Evolutionary conservation across 2,329 filamentous ascomycete species (phyloP), one percentile per base, ranked within the genome.

Genomic region (Tolypocladium nubicola): DNA sequence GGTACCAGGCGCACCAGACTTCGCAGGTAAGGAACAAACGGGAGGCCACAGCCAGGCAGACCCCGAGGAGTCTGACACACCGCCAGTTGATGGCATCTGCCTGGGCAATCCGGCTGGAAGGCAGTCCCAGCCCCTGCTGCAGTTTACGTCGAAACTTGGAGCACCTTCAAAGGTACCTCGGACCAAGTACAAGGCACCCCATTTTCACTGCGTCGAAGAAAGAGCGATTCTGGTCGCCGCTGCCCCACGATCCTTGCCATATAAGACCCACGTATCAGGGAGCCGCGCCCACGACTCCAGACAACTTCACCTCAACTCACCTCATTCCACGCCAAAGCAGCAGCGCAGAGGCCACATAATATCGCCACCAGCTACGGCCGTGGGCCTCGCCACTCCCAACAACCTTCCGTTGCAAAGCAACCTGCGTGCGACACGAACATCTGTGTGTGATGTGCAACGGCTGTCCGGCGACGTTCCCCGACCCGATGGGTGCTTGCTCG

Each of bases 401-500:
- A 13, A 19, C 4, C 47, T 8, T 30, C 19, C 16, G 7, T 21
- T 21, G 19, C 47, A 35, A 13, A 35, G 47, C 47, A 50, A 33
- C 30, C 26, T 35, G 30, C 26, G 47, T 50, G 47, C 30, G 35
- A 53, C 52, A 16, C 21, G 52, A 53, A 33, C 21, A 16, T 23
- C 21, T 38, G 10, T 53, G 50, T 47, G 50, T 39, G 30, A 47
- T 57, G 26, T 40, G 39, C 55, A 53, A 53, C 50, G 55, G 50
- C 49, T 57, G 49, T 26, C 50, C 40, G 55, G 55, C 45, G 21
- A 23, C 30, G 21, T 47, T 53, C 47, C 53, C 45, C 57, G 54
- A 58, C 45, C 57, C 57, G 57, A 58, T 50, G 49, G 57, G 33
- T 40, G 39, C 39, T 53, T 56, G 45, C 55, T 53, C 40, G 54